phyloP scores from a whole-genome alignment of 1,284 basidiomycete species.

The Leccinum pallidistipes region DNA sequence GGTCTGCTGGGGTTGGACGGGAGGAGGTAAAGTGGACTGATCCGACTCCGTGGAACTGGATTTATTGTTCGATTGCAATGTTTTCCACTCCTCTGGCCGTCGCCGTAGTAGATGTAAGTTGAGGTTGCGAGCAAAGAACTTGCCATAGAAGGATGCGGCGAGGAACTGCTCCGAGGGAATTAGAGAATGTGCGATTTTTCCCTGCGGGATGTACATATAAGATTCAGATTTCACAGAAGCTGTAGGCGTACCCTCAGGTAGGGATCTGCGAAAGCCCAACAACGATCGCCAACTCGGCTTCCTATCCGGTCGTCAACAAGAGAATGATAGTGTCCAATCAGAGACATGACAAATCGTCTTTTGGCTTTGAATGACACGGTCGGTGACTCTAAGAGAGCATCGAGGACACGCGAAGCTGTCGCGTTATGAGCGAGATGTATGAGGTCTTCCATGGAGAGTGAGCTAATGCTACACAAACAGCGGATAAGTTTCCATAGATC shows the following conservation, averaged over 20 bases:
- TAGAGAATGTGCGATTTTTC: slow-evolving; percentile 86
- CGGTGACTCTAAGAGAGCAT: slow-evolving; percentile 71
- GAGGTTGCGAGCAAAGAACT: slow-evolving; percentile 80
- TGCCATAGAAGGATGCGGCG: slow-evolving; percentile 78
- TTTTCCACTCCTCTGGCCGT: slow-evolving; percentile 82
- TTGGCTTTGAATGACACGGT: slow-evolving; percentile 67
- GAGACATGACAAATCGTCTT: slow-evolving; percentile 68
- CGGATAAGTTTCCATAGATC: slow-evolving; percentile 13
- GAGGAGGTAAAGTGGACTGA: slow-evolving; percentile 5
- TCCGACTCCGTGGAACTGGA: slow-evolving; percentile 1
- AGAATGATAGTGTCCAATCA: slow-evolving; percentile 75
- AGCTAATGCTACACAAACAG: slow-evolving; percentile 50
- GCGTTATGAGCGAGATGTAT: slow-evolving; percentile 70
- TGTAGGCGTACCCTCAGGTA: slow-evolving; percentile 74
- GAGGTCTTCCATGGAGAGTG: slow-evolving; percentile 59
- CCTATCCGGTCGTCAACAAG: slow-evolving; percentile 89
- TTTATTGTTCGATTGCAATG: slow-evolving; percentile 43
- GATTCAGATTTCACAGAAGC: slow-evolving; percentile 5
- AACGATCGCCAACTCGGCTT: slow-evolving; percentile 83
- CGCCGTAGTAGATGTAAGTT: slow-evolving; percentile 79
- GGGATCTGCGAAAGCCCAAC: slow-evolving; percentile 86
- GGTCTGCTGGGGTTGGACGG: slow-evolving; percentile 1
- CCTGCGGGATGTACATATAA: slow-evolving; percentile 46
- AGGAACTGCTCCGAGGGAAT: slow-evolving; percentile 70
- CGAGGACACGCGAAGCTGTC: slow-evolving; percentile 80